These are phyloP conservation scores for Ophiostoma triangulosporum DNA, from an alignment of 2,329 filamentous ascomycete species.

Conservation along the genomic window DNA sequence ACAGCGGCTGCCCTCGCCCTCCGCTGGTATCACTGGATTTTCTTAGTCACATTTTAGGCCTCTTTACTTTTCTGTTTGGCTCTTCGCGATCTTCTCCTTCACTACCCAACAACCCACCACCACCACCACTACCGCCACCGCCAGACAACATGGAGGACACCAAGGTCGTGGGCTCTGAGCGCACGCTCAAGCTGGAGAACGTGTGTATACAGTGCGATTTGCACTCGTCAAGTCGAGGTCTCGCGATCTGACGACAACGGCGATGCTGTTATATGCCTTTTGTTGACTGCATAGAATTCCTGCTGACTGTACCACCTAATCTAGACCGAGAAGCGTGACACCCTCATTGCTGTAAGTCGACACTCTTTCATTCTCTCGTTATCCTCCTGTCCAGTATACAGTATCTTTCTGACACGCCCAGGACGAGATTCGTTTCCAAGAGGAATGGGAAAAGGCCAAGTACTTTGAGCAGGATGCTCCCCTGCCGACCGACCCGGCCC, in stretches of 20 bases:
- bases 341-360: constrained; percentile 49
- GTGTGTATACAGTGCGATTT: constrained; percentile 22
- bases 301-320: background rate
- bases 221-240: background rate
- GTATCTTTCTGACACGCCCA: background rate
- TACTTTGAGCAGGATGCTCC: constrained; percentile 84
- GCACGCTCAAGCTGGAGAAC: constrained; percentile 15
- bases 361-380: background rate
- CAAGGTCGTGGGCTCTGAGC: constrained; percentile 10
- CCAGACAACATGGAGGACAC: constrained; percentile 10
- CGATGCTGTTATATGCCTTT: too few species aligned
- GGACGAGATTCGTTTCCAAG: constrained; percentile 79
- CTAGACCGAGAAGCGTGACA: constrained; percentile 76
- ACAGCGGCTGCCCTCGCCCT: background rate
- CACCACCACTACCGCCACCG: background rate
- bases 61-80: background rate
- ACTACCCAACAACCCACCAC: constrained; percentile 1
- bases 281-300: too few species aligned
- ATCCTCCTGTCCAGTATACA: background rate
- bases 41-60: constrained; percentile 1
- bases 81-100: background rate
- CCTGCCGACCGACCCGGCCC: constrained; percentile 61
- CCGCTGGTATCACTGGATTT: background rate
- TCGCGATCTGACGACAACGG: too few species aligned
- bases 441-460: constrained; percentile 61